phyloP scores from a whole-genome alignment of 2,329 filamentous ascomycete genomes.

The Claviceps sp. region DNA sequence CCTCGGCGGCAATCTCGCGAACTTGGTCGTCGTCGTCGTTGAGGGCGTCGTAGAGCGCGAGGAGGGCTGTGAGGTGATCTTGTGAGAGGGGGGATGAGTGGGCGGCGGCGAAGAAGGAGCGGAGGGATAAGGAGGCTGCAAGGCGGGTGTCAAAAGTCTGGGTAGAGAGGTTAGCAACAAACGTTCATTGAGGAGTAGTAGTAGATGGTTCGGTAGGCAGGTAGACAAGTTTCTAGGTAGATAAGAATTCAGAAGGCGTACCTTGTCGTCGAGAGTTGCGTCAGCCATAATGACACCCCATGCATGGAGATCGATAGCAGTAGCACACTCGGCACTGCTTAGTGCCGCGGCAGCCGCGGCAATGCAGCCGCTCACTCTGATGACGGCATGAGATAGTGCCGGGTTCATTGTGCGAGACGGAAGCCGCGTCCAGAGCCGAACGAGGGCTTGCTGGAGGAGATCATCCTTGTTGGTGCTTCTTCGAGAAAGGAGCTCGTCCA shows the following conservation, averaged over 20 bases:
- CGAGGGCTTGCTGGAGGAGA: constrained; percentile 22
- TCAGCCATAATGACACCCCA: constrained; percentile 39
- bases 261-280: constrained; percentile 34
- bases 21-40: constrained; percentile 91
- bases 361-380: constrained; percentile 33
- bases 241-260: constrained; percentile 10
- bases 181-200: no score
- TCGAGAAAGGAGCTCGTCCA: constrained; percentile 27
- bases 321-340: constrained; percentile 9
- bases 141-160: constrained; percentile 53
- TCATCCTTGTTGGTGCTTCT: constrained; percentile 10
- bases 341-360: constrained; percentile 25
- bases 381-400: constrained; percentile 33
- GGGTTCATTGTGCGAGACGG: constrained; percentile 29
- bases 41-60: constrained; percentile 61
- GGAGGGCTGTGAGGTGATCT: constrained; percentile 39
- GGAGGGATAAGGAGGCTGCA: constrained; percentile 43
- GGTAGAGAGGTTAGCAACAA: not conserved
- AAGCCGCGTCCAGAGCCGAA: constrained; percentile 27
- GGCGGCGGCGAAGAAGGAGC: constrained; percentile 30
- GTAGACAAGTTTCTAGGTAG: not conserved
- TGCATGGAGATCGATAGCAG: constrained; percentile 12
- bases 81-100: constrained; percentile 10
- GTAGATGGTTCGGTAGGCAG: no score
- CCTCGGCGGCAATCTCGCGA: constrained; percentile 47